Evolutionary conservation across 257 asterid genomes (phyloP), one percentile per base, ranked within the genome.

Genomic region (Leptodermis oblonga): DNA sequence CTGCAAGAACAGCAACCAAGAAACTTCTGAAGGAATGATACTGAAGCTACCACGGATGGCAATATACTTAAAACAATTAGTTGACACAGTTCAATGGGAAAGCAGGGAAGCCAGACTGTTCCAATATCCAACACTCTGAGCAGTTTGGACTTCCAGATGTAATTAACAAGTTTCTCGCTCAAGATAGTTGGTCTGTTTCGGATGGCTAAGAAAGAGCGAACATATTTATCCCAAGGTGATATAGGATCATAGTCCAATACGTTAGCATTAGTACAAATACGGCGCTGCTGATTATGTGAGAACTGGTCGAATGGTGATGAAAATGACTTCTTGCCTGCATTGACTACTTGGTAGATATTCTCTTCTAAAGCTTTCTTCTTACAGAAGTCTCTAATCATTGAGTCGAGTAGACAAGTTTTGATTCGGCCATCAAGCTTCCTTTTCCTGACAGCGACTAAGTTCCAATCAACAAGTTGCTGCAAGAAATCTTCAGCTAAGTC

Each of bases 91-190:
- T 62, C 69, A 10, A 7, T 2, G 9, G 62, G 53, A 68, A 46
- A 45, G 2, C 15, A 10, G 0, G 36, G 9, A 20, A 78, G 78
- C 8, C 59, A 69, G 46, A 80, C 39, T 52, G 74, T 58, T 52
- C 31, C 67, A 48, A 69, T 64, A 58, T 80, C 87, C 3, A 81
- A 37, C 12, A 83, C 82, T 56, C 85, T 52, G 0, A 82, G 78
- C 77, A 74, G 20, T 0, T 9, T 4, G 55, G 70, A 66, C 10
- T 69, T 73, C 0, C 79, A 75, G 15, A 81, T 74, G 20, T 28
- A n/a, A 0, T 71, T 9, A 4, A 41, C 11, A 55, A 39, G 26
- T 0, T 69, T 7, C 0, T 62, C 13, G 0, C 46, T 46, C 55
- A 79, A 4, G 28, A 3, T 14, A 4, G 33, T 14, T 5, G 74